A percentile compares a stretch with the other conserved stretches of the same genome.
These are phyloP conservation scores for Boletus subcaerulescens DNA, from an alignment of 768 basidiomycete species.

Conservation along the genomic window DNA sequence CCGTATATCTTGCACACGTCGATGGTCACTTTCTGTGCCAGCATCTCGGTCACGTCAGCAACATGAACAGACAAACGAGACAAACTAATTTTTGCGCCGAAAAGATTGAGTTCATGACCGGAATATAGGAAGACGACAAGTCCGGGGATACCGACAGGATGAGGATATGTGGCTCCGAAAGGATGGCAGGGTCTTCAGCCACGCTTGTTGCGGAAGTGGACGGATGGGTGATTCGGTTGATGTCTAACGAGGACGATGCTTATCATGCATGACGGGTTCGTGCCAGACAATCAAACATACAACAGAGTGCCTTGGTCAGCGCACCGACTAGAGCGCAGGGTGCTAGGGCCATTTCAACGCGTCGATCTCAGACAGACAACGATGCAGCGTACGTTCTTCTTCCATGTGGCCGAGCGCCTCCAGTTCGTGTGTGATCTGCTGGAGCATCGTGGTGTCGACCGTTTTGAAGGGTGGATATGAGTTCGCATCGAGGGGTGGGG, in stretches of 20 bases:
- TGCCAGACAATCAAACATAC: slow-evolving; percentile 40
- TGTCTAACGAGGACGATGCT: slow-evolving; percentile 49
- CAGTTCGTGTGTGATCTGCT: slow-evolving; percentile 60
- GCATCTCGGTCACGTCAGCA: slow-evolving; percentile 24
- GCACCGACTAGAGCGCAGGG: slow-evolving; percentile 82
- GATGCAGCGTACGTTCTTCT: slow-evolving; percentile 39
- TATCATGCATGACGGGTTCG: not conserved
- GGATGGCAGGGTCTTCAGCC: slow-evolving; percentile 31
- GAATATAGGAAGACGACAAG: slow-evolving; percentile 87
- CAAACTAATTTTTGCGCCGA: slow-evolving; percentile 94
- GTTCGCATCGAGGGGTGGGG: slow-evolving; percentile 61
- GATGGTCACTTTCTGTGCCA: slow-evolving; percentile 84
- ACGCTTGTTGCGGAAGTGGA: slow-evolving; percentile 27
- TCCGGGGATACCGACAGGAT: slow-evolving; percentile 92
- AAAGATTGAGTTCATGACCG: slow-evolving; percentile 99
- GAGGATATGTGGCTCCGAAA: slow-evolving; percentile 56
- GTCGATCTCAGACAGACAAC: not conserved
- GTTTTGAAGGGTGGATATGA: slow-evolving; percentile 81
- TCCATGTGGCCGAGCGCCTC: slow-evolving; percentile 46
- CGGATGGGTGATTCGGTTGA: slow-evolving; percentile 53
- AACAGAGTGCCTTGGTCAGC: slow-evolving; percentile 88
- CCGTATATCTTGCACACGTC: slow-evolving; percentile 93
- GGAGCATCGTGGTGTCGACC: slow-evolving; percentile 65
- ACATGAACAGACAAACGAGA: slow-evolving; percentile 3
- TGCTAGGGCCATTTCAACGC: slow-evolving; percentile 32